Evolutionary conservation across 192 early-diverging fungal genomes (phyloP).

Genomic region (Entophlyctis helioformis): DNA sequence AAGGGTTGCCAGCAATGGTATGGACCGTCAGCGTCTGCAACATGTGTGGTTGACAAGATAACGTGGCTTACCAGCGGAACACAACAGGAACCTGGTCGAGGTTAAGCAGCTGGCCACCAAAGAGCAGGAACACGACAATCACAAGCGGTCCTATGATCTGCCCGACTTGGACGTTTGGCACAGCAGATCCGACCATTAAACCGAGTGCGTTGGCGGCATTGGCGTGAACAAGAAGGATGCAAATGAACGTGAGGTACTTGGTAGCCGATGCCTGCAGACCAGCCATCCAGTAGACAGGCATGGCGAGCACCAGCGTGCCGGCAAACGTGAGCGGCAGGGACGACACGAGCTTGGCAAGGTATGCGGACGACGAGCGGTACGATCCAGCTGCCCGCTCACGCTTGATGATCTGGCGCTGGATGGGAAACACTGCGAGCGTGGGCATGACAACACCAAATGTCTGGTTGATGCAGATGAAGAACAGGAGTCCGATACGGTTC

Average conservation of each 20-base stretch:
- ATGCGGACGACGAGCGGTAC: slow-evolving; percentile 52
- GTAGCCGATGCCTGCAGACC: slow-evolving; percentile 1
- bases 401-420: slow-evolving; percentile 39
- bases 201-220: slow-evolving; percentile 17
- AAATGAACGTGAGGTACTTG: slow-evolving; percentile 17
- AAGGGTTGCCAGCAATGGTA: too few relatives aligned
- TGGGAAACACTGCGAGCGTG: slow-evolving; percentile 19
- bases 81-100: slow-evolving; percentile 20
- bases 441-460: slow-evolving; percentile 39
- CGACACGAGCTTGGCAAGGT: slow-evolving; percentile 48
- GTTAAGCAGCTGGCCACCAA: slow-evolving; percentile 29
- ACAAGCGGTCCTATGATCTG: slow-evolving; percentile 30
- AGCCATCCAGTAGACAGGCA: slow-evolving; percentile 8
- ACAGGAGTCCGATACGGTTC: slow-evolving; percentile 45
- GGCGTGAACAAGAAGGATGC: slow-evolving; percentile 11
- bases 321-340: slow-evolving; percentile 22
- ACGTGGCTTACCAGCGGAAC: slow-evolving; percentile 14
- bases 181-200: slow-evolving; percentile 21
- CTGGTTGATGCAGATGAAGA: slow-evolving; percentile 46
- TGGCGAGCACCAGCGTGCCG: slow-evolving; percentile 8
- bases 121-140: slow-evolving; percentile 29
- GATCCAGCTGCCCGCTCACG: slow-evolving; percentile 54
- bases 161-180: slow-evolving; percentile 25
- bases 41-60: too few relatives aligned
- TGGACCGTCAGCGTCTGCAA: too few relatives aligned